Percentiles rank a stretch among this genome's conserved stretches.
Evolutionary conservation across 495 filamentous ascomycete genomes (phyloP).

Genomic region (Pyrenula aspistea): DNA sequence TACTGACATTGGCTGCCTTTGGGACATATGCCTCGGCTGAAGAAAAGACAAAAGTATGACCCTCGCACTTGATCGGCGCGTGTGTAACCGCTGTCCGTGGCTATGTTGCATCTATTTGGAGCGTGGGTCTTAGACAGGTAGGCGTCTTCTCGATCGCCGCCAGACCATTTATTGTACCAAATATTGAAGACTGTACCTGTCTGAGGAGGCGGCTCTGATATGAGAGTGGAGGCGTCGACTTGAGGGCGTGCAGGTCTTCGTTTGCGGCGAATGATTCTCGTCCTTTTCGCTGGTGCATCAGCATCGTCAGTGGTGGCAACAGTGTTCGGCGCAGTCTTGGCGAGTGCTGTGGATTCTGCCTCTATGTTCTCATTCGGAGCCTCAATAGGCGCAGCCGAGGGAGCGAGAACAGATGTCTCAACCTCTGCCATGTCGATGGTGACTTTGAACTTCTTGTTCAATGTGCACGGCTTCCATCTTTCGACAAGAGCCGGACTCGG

Average conservation of each 20-base stretch:
- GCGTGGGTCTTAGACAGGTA: constrained; percentile 69
- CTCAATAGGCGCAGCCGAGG: too few relatives aligned
- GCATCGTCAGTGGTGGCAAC: constrained; percentile 2
- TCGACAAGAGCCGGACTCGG: too few relatives aligned
- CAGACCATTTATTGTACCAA: constrained; percentile 90
- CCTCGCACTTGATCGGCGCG: constrained; percentile 69
- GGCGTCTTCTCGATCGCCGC: constrained; percentile 87
- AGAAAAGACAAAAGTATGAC: constrained; percentile 86
- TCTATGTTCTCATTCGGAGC: too few relatives aligned
- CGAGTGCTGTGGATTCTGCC: neutral
- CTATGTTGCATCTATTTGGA: constrained; percentile 67
- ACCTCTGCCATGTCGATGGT: too few relatives aligned
- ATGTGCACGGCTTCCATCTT: too few relatives aligned
- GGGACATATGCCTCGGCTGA: constrained; percentile 71
- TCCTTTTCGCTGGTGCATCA: constrained; percentile 28
- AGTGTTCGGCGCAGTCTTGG: neutral
- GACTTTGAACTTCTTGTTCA: too few relatives aligned
- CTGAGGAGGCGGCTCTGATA: constrained; percentile 71
- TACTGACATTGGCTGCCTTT: constrained; percentile 90
- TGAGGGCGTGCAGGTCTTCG: constrained; percentile 49
- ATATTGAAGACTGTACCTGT: constrained; percentile 92
- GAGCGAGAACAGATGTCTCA: too few relatives aligned
- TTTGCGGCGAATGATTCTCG: constrained; percentile 40
- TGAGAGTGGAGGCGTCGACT: constrained; percentile 73
- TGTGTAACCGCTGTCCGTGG: constrained; percentile 77